Base-by-base conservation (phyloP, 345 rosid genomes). In the Eucalyptus cladocalyx region DNA sequence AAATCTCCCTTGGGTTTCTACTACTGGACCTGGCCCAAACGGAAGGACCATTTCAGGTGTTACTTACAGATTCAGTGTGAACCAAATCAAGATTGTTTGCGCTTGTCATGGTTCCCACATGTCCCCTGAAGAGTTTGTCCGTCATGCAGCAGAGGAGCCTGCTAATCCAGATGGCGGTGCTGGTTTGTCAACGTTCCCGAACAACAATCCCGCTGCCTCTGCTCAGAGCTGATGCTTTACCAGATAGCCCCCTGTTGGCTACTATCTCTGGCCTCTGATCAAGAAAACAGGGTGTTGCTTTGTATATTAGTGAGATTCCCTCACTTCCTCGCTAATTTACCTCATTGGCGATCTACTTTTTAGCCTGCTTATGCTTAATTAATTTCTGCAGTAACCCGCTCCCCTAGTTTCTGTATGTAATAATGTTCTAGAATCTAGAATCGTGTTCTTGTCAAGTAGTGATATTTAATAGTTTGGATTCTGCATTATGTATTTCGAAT, bases 41-140 rank as follows among this genome's bases (percentile, higher is more conserved):
- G 99, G 99, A 7, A 91, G 96, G 91, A 95, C 98, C 32, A 96
- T 98, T 87, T 98, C 99, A 0, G 99, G 99, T 86, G 99, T 98
- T 28, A 94, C 99, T 23, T 98, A 98, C 90, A 91, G 92, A 88
- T 98, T 86, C 95, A 96, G 93, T 16, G 89, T 95, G 19, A 95
- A 93, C 92, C 98, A 95, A 91, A 94, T 98, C 87, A 94, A 91
- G 92, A 97, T 98, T 16, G 99, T 98, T 23, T 98, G 99, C 43
- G 99, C 99, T 90, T 98, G 99, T 89, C 99, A 98, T n/a, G 94
- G 99, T 87, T 87, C 90, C 9, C 99, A 98, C 89, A 93, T 97
- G 99, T 93, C 95, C 49, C 99, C 98, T 3, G 99, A 98, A 91
- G 99, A 98, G 92, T 98, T 98, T 93, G 95, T 96, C 45, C 91